Conservation (phyloP, 2,329 filamentous ascomycete species). For the Sarocladium brachiariae region DNA sequence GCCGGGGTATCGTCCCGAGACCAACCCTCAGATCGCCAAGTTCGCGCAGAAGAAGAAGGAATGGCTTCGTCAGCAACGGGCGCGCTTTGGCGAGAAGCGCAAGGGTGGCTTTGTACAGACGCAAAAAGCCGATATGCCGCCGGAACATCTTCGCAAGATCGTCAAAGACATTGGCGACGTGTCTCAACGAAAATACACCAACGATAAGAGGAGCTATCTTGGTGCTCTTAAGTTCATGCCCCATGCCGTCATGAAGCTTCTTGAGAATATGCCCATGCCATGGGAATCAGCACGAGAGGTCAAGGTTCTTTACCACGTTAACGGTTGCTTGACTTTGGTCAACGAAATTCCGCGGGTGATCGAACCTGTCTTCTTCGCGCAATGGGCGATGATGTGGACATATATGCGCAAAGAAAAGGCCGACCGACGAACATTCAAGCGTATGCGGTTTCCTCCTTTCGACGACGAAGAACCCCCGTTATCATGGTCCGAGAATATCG, state of each 20-base stretch:
- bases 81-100: constrained; percentile 92
- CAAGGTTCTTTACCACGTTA: constrained; percentile 97
- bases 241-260: constrained; percentile 89
- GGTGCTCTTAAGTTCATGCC: constrained; percentile 99
- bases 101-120: constrained; percentile 96
- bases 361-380: constrained; percentile 93
- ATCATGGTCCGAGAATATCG: constrained; percentile 97
- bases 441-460: constrained; percentile 97
- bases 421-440: constrained; percentile 91
- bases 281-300: constrained; percentile 97
- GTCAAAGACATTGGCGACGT: constrained; percentile 98
- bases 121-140: constrained; percentile 97
- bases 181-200: constrained; percentile 98
- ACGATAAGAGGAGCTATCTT: constrained; percentile 95
- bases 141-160: constrained; percentile 96
- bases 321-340: constrained; percentile 91
- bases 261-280: constrained; percentile 99
- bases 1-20: constrained; percentile 73
- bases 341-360: constrained; percentile 97
- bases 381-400: constrained; percentile 99
- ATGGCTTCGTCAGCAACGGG: constrained; percentile 88
- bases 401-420: constrained; percentile 98
- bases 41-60: constrained; percentile 98
- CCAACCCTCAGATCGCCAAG: constrained; percentile 82
- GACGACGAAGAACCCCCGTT: constrained; percentile 97